phyloP scores from a whole-genome alignment of 495 filamentous ascomycete species.

The Bathelium albidoporum region DNA sequence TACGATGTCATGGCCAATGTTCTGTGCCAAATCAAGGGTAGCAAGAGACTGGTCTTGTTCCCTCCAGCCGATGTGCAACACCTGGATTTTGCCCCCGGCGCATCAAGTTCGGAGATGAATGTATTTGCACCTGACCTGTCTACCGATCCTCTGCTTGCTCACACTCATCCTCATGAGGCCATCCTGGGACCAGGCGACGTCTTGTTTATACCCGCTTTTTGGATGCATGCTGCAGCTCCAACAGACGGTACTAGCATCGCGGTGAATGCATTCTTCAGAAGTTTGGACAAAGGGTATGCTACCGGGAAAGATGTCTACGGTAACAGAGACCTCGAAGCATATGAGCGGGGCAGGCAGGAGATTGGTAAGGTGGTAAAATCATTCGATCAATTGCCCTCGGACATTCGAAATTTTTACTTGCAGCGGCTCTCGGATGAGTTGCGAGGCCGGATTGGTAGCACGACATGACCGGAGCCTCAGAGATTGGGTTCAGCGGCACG shows the following conservation, averaged over 20 bases:
- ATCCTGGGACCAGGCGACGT: slow-evolving; percentile 59
- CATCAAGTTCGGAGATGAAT: slow-evolving; percentile 67
- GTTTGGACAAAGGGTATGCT: slow-evolving; percentile 58
- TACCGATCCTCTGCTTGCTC: slow-evolving; percentile 35
- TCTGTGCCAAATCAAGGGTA: slow-evolving; percentile 66
- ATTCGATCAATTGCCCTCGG: slow-evolving; percentile 56
- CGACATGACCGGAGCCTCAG: background rate
- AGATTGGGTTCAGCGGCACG: too few species aligned
- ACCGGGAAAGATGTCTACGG: slow-evolving; percentile 76
- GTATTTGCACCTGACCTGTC: slow-evolving; percentile 44
- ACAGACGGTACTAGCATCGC: slow-evolving; percentile 55
- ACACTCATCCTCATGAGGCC: slow-evolving; percentile 58
- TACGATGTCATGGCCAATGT: slow-evolving; percentile 92
- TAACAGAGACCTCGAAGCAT: slow-evolving; percentile 74
- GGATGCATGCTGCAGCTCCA: slow-evolving; percentile 71
- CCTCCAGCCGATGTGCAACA: slow-evolving; percentile 63
- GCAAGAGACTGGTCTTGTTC: slow-evolving; percentile 64
- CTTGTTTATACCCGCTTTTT: slow-evolving; percentile 70
- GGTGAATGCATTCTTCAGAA: slow-evolving; percentile 79
- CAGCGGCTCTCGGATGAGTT: slow-evolving; percentile 65
- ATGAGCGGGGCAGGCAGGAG: slow-evolving; percentile 68
- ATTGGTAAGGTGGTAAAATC: slow-evolving; percentile 54
- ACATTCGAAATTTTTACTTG: slow-evolving; percentile 65
- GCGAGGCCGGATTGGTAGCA: background rate
- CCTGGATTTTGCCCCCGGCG: slow-evolving; percentile 61